Evolutionary conservation across 768 basidiomycete species (phyloP).

Genomic region (Kwoniella sp.): DNA sequence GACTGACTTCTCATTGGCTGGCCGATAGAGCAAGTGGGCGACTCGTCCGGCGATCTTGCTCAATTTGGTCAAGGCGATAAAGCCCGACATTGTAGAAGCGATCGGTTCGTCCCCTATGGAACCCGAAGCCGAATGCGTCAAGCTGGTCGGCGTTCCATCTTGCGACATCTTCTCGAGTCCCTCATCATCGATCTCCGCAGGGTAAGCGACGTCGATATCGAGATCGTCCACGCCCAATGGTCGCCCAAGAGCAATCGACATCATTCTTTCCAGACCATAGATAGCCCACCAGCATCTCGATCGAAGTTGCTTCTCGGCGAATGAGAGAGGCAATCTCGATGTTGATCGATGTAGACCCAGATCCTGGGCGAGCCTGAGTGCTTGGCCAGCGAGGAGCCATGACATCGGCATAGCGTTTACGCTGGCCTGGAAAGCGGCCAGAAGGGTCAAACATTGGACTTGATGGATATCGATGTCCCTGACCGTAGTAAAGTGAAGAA

Average conservation of each 20-base stretch:
- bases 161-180: slow-evolving; percentile 65
- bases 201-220: slow-evolving; percentile 86
- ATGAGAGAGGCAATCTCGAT: slow-evolving; percentile 67
- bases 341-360: slow-evolving; percentile 88
- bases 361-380: slow-evolving; percentile 84
- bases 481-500: slow-evolving; percentile 88
- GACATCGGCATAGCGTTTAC: slow-evolving; percentile 92
- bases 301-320: slow-evolving; percentile 84
- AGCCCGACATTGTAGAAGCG: slow-evolving; percentile 76
- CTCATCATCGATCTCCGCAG: slow-evolving; percentile 81
- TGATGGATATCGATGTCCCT: slow-evolving; percentile 80
- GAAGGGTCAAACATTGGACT: slow-evolving; percentile 84
- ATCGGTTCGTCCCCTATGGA: slow-evolving; percentile 44
- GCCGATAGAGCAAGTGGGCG: slow-evolving; percentile 46
- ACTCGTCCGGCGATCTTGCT: slow-evolving; percentile 78
- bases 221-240: slow-evolving; percentile 85
- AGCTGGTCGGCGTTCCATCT: slow-evolving; percentile 57
- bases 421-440: slow-evolving; percentile 85
- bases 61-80: slow-evolving; percentile 70
- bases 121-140: background rate
- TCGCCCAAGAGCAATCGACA: slow-evolving; percentile 83
- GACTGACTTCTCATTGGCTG: slow-evolving; percentile 59
- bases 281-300: slow-evolving; percentile 94
- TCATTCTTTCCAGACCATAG: slow-evolving; percentile 77
- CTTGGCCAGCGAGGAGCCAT: slow-evolving; percentile 89